phyloP scores from a whole-genome alignment of 257 asterid species.

The Salvia hispanica region DNA sequence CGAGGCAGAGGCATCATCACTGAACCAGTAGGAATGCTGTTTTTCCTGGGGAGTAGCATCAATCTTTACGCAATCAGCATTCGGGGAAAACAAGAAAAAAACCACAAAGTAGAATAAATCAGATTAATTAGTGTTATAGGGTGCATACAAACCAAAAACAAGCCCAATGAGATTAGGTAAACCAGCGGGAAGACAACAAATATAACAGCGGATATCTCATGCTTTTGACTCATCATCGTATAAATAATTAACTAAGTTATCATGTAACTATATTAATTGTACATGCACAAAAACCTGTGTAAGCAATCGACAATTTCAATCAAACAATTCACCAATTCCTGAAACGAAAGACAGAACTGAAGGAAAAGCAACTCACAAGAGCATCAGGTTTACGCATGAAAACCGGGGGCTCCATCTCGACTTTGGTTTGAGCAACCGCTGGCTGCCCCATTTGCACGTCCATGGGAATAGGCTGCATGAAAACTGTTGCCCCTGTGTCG shows the following conservation, averaged over 20 bases:
- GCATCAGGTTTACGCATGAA: slow-evolving; percentile 24
- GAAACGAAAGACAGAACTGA: slow-evolving; percentile 4
- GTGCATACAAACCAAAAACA: no score
- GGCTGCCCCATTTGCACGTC: slow-evolving; percentile 48
- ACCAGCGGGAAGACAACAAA: not conserved
- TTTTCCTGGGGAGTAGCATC: slow-evolving; percentile 32
- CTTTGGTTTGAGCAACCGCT: slow-evolving; percentile 31
- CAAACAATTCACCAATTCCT: not conserved
- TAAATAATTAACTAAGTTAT: not conserved
- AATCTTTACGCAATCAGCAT: slow-evolving; percentile 27
- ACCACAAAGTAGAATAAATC: not conserved
- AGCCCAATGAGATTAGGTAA: not conserved
- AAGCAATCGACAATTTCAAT: not conserved
- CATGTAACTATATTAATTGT: not conserved
- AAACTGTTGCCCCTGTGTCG: slow-evolving; percentile 21
- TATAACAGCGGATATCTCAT: not conserved
- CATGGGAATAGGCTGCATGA: slow-evolving; percentile 51
- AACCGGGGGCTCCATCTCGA: slow-evolving; percentile 21
- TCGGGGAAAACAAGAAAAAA: not conserved
- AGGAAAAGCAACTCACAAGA: slow-evolving; percentile 45
- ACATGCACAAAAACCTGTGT: not conserved
- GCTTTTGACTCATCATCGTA: not conserved
- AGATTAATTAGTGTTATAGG: not conserved
- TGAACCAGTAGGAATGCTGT: slow-evolving; percentile 26
- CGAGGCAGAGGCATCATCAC: slow-evolving; percentile 30